Evolutionary conservation across 2,329 filamentous ascomycete genomes (phyloP).

Genomic region (Talaromyces sp.): DNA sequence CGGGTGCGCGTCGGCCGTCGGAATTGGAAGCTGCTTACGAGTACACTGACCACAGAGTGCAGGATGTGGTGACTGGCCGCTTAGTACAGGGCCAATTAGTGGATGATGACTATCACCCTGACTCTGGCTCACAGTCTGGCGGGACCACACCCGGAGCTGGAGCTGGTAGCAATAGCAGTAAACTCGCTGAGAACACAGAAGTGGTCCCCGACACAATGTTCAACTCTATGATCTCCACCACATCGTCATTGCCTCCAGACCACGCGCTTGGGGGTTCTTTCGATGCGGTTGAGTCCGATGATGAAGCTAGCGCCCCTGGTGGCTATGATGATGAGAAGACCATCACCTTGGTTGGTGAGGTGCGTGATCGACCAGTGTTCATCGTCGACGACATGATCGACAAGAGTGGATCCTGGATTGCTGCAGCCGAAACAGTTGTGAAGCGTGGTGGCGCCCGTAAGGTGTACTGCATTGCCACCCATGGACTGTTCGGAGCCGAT

Average conservation of each 20-base stretch:
- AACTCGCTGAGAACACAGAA: slow-evolving; percentile 55
- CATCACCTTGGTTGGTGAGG: slow-evolving; percentile 96
- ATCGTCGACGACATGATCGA: slow-evolving; percentile 99
- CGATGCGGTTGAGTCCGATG: slow-evolving; percentile 86
- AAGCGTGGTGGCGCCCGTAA: slow-evolving; percentile 89
- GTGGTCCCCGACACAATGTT: slow-evolving; percentile 80
- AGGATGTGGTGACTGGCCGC: slow-evolving; percentile 88
- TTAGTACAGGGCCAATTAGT: slow-evolving; percentile 94
- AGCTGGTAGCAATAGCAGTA: slow-evolving; percentile 44
- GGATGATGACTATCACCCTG: slow-evolving; percentile 86
- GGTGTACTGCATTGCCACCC: slow-evolving; percentile 97
- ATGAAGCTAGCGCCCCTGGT: slow-evolving; percentile 63
- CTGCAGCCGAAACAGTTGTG: slow-evolving; percentile 92
- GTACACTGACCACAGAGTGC: slow-evolving; percentile 78
- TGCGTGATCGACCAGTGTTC: slow-evolving; percentile 83
- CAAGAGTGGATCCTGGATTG: slow-evolving; percentile 95
- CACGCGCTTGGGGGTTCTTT: slow-evolving; percentile 80
- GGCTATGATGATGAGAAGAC: slow-evolving; percentile 85
- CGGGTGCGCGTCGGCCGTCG: slow-evolving; percentile 44
- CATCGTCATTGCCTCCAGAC: slow-evolving; percentile 70
- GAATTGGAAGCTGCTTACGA: slow-evolving; percentile 52
- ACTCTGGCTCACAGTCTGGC: slow-evolving; percentile 61
- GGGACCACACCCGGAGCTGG: slow-evolving; percentile 54
- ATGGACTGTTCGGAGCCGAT: slow-evolving; percentile 90
- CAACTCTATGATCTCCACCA: slow-evolving; percentile 76